These are phyloP conservation scores for Trichaptum fuscoviolaceum DNA, from an alignment of 768 basidiomycete genomes.

Conservation along the genomic window DNA sequence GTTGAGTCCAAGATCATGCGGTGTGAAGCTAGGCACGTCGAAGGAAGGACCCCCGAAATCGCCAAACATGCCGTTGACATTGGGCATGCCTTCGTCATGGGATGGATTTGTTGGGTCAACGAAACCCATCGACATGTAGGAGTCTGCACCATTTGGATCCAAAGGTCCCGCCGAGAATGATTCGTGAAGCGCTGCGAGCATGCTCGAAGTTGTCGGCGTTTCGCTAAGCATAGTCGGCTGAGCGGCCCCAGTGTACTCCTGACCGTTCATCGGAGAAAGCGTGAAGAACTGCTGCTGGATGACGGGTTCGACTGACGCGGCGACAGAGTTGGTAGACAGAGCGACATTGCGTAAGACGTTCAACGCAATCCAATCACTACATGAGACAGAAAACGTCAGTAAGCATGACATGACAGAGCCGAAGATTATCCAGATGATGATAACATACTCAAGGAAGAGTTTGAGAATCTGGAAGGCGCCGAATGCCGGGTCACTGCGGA, in stretches of 20 bases:
- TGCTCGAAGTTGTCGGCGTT: constrained; percentile 84
- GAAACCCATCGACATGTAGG: constrained; percentile 66
- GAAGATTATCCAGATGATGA: neutral
- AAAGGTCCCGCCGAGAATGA: constrained; percentile 60
- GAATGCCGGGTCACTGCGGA: constrained; percentile 88
- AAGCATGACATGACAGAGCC: neutral
- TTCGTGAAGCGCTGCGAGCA: constrained; percentile 82
- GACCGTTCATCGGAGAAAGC: constrained; percentile 84
- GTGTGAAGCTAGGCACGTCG: constrained; percentile 63
- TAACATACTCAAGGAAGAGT: constrained; percentile 79
- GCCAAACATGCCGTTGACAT: constrained; percentile 59
- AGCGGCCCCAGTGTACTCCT: constrained; percentile 59
- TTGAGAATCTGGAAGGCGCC: constrained; percentile 91
- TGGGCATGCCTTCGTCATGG: constrained; percentile 58
- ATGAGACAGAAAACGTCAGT: neutral
- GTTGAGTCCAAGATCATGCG: constrained; percentile 61
- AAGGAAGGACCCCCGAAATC: constrained; percentile 66
- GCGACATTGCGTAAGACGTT: constrained; percentile 85
- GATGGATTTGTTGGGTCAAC: constrained; percentile 60
- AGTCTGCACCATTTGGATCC: constrained; percentile 60
- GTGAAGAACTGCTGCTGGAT: constrained; percentile 89
- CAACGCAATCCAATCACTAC: constrained; percentile 77
- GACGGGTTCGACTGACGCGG: constrained; percentile 86
- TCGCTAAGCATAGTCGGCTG: constrained; percentile 58
- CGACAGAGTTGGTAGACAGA: constrained; percentile 85